Base-by-base conservation (phyloP, 352 stramenopile genomes). In the Pythium folliculosum region DNA sequence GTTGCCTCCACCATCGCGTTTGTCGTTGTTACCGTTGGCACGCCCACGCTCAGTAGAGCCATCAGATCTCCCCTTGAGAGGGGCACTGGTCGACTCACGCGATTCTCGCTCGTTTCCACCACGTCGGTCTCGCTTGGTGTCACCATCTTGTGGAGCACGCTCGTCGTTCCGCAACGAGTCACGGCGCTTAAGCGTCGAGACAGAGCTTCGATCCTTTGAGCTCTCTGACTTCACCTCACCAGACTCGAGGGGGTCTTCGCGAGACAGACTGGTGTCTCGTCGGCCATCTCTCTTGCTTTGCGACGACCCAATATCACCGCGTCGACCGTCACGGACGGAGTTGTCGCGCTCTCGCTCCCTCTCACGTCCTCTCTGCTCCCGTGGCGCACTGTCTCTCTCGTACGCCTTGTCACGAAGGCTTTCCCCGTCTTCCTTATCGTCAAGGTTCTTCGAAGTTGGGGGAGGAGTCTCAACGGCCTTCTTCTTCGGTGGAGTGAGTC, bases 381-480 rank as follows among this genome's bases (percentile, higher is more conserved):
- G 43, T 5, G 50, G 51, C 13, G 13, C 37, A 22, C 19, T 45
- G 25, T 67, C 58, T 12, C 37, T 63, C 7, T 60, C 32, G 44
- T 21, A 25, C 4, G 35, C 17, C 23, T 45, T 69, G 16, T 71
- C 65, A 54, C 10, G 57, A 45, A 38, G 21, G 19, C 62, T 74
- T n/a, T 80, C 67, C 17, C 37, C 61, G 9, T 73, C 69, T 35
- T 76, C 70, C 19, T 76, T 69, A 3, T 75, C 53, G 7, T 63
- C 60, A 4, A 27, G 63, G 44, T 67, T 78, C 35, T 71, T 75
- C 2, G 65, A 65, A 10, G 72, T 59, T 32, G 54, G 50, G 13
- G 25, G 19, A 16, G 70, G 54, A 45, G 45, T 48, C 50, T 60
- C 56, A 5, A 60, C 50, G 4, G 40, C 21, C 45, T 71, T 59